Base-by-base conservation (phyloP, 2,329 filamentous ascomycete species). In the Aureobasidium sp. region DNA sequence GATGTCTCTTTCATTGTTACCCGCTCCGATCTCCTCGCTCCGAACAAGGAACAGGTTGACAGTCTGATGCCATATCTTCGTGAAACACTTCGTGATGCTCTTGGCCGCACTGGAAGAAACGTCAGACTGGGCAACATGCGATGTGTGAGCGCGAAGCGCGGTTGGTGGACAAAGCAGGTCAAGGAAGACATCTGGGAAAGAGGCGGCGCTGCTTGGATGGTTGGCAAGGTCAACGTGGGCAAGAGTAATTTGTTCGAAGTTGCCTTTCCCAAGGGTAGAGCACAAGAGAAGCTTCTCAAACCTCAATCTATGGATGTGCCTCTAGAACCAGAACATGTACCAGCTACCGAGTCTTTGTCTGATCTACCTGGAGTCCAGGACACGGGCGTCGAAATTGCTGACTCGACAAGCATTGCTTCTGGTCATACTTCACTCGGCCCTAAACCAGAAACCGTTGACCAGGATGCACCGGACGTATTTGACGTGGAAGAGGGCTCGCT, bases 191-290 rank as follows among this genome's bases (percentile, higher is more conserved):
- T 99, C 51, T 92, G 86, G 82, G 77, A 86, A 47, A 84, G 90
- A 53, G 91, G 91, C 4, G 93, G 93, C 5, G 94, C 87, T 17
- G 87, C 89, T 17, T 99, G 94, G 93, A 87, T 99, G 80, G 89
- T 99, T 2, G 94, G 94, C n/a, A 97, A 96, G 74, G 91, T 91
- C 65, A 99, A 99, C 71, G 95, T 97, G 2, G 95, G 94, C 27
- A 99, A 99, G 76, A 97, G 93, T 68, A 88, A 88, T 70, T 82
- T 99, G 2, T 96, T 97, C 64, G 87, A 94, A 68, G 84, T 86
- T 5, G 85, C 97, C 8, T 96, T 92, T 69, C 93, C 95, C 4
- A 87, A 93, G 89, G 79, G 69, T 58, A 74, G 69, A 68, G 73
- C 61, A 69, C 77, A 70, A 27, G 69, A 76, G 39, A 68, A 68